These are phyloP conservation scores for Ceratobasidium sp. DNA, from an alignment of 1,284 basidiomycete genomes.

Conservation along the genomic window DNA sequence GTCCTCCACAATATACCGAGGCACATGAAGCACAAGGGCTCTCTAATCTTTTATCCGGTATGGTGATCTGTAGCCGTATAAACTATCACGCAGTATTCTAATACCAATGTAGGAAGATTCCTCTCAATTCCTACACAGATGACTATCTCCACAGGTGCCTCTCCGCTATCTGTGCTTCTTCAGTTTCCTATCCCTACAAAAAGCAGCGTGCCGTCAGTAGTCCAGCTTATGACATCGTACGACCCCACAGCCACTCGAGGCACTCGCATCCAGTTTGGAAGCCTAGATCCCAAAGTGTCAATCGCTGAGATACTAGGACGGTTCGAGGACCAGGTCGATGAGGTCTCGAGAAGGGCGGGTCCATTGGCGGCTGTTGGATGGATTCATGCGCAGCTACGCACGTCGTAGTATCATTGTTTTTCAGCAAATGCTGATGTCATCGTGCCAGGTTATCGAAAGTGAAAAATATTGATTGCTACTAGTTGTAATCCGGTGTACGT, in stretches of 20 bases:
- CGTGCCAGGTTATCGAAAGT: too few relatives aligned
- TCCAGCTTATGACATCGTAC: constrained; percentile 35
- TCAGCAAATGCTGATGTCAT: too few relatives aligned
- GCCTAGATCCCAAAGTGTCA: constrained; percentile 9
- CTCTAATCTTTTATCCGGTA: neutral
- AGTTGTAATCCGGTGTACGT: too few relatives aligned
- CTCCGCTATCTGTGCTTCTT: constrained; percentile 22
- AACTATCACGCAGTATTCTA: neutral
- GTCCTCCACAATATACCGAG: constrained; percentile 1
- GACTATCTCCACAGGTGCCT: constrained; percentile 17
- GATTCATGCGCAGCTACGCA: constrained; percentile 21
- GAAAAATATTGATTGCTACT: too few relatives aligned
- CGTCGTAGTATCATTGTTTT: neutral
- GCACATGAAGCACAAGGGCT: neutral
- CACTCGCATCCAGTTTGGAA: constrained; percentile 33
- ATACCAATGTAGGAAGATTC: constrained; percentile 20
- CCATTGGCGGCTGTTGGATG: constrained; percentile 39
- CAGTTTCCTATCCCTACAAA: constrained; percentile 37
- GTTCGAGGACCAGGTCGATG: constrained; percentile 36
- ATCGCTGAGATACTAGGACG: constrained; percentile 9
- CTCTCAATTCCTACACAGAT: constrained; percentile 36
- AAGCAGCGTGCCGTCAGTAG: constrained; percentile 25
- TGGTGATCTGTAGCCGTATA: neutral
- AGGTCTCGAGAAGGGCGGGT: constrained; percentile 39
- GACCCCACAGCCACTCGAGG: constrained; percentile 33